These are phyloP conservation scores for Fusarium sarcochroum DNA, from an alignment of 2,329 filamentous ascomycete species.

Conservation along the genomic window DNA sequence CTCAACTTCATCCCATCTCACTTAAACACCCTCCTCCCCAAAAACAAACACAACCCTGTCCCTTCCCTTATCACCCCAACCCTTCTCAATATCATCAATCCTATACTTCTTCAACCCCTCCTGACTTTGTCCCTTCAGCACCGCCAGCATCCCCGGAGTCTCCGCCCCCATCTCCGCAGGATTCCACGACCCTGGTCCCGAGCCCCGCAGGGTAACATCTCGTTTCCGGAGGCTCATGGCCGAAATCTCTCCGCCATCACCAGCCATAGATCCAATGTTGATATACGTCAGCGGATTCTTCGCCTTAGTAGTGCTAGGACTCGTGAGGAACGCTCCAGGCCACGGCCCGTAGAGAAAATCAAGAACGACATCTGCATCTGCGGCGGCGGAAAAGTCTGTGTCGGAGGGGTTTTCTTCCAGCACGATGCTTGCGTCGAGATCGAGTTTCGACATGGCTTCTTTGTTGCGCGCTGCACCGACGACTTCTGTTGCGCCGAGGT, in stretches of 20 bases:
- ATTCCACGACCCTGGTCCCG: constrained; percentile 61
- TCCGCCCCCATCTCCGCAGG: constrained; percentile 47
- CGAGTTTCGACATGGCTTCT: constrained; percentile 57
- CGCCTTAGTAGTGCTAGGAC: constrained; percentile 53
- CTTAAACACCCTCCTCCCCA: constrained; percentile 31
- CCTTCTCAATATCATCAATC: constrained; percentile 48
- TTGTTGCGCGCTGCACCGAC: constrained; percentile 66
- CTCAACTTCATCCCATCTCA: neutral
- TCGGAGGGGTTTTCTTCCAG: constrained; percentile 57
- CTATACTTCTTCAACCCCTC: constrained; percentile 40
- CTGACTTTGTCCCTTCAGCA: constrained; percentile 44
- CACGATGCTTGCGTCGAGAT: constrained; percentile 62
- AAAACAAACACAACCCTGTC: constrained; percentile 51
- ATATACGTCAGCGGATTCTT: constrained; percentile 65
- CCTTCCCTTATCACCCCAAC: constrained; percentile 42
- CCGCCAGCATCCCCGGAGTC: constrained; percentile 47
- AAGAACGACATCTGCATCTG: constrained; percentile 66
- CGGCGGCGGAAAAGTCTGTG: constrained; percentile 62
- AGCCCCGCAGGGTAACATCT: constrained; percentile 62
- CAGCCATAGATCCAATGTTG: constrained; percentile 64
- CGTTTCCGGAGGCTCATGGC: constrained; percentile 62
- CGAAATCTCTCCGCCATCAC: constrained; percentile 57
- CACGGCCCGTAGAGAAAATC: constrained; percentile 70
- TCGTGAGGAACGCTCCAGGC: constrained; percentile 57
- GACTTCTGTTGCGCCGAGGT: constrained; percentile 63